Conservation (phyloP, 495 filamentous ascomycete genomes). For the Antarctomyces pellizariae region DNA sequence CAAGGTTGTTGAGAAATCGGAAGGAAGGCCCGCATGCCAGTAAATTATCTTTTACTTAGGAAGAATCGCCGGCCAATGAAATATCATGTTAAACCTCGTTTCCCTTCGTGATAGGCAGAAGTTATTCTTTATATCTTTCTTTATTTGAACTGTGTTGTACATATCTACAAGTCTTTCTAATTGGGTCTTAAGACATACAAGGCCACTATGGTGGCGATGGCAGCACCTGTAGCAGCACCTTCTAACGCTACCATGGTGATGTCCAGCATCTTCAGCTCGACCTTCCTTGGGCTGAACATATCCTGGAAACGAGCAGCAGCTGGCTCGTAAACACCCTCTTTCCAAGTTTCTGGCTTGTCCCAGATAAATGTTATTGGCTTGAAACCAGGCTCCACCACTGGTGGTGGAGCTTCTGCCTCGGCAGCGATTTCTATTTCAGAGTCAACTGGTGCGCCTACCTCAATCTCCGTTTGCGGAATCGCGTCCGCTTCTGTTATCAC, state of each 20-base stretch:
- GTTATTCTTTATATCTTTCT: no score
- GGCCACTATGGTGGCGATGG: slow-evolving; percentile 33
- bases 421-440: no score
- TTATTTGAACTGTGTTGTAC: background rate
- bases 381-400: slow-evolving; percentile 12
- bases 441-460: no score
- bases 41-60: no score
- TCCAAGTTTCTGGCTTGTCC: slow-evolving; percentile 26
- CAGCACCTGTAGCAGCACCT: slow-evolving; percentile 48
- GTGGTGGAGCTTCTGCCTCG: no score
- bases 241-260: slow-evolving; percentile 46
- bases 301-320: slow-evolving; percentile 19
- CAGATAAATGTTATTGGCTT: slow-evolving; percentile 11
- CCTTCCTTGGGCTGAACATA: slow-evolving; percentile 43
- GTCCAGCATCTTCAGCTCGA: slow-evolving; percentile 49
- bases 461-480: no score
- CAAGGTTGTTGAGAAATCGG: no score
- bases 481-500: no score
- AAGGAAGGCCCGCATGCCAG: no score
- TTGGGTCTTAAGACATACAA: slow-evolving; percentile 27
- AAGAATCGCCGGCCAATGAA: no score
- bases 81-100: background rate
- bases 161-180: slow-evolving; percentile 3
- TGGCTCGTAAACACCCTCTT: slow-evolving; percentile 22
- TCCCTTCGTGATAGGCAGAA: background rate